phyloP scores from a whole-genome alignment of 23 red algal species.

The Chondrus crispus region DNA sequence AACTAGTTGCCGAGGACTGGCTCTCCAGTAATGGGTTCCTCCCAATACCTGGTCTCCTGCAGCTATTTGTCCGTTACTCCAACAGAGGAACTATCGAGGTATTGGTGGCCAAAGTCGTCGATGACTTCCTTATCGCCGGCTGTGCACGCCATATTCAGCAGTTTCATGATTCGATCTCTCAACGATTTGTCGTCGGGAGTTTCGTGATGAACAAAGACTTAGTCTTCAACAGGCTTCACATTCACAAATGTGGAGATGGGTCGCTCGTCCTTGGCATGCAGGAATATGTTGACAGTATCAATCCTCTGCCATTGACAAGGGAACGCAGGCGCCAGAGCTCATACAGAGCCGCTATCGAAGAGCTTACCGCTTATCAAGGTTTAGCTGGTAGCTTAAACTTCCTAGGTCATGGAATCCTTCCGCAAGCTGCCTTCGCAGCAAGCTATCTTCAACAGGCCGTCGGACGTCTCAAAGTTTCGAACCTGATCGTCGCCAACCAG shows the following conservation, averaged over 20 bases:
- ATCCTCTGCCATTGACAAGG: background rate
- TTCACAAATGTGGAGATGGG: background rate
- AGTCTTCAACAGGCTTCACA: slow-evolving; percentile 9
- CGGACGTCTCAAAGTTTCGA: background rate
- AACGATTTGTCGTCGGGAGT: background rate
- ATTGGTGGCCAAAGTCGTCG: slow-evolving; percentile 12
- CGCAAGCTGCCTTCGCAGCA: slow-evolving; percentile 18
- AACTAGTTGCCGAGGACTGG: slow-evolving; percentile 17
- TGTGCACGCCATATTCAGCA: background rate
- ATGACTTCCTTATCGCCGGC: slow-evolving; percentile 39
- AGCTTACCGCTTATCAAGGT: background rate
- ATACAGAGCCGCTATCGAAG: background rate
- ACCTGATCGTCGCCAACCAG: background rate
- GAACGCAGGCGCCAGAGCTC: background rate
- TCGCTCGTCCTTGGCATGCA: background rate
- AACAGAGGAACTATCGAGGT: background rate
- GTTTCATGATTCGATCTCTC: background rate
- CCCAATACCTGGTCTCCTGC: background rate
- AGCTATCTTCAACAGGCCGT: slow-evolving; percentile 16
- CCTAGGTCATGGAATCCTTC: background rate
- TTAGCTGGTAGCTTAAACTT: slow-evolving; percentile 14
- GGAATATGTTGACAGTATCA: background rate
- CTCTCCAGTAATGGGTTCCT: background rate
- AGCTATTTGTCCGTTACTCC: background rate
- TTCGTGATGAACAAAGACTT: background rate